A percentile compares a stretch with the other conserved stretches of the same genome.
Evolutionary conservation across 2,329 filamentous ascomycete genomes (phyloP).

Genomic region (Sclerotiophoma versabilis): DNA sequence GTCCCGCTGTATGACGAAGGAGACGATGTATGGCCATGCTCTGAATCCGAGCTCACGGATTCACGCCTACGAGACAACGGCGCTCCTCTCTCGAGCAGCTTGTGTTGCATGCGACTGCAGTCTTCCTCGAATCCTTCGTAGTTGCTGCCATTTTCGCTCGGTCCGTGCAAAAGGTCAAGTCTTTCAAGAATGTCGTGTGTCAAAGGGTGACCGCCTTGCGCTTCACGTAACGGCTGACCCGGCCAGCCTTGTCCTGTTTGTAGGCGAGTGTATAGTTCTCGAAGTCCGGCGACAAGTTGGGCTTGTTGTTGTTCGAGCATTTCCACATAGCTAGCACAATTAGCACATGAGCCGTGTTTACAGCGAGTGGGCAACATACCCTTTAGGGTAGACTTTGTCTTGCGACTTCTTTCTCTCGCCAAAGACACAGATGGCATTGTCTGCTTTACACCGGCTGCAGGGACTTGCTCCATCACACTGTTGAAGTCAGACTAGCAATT

Average conservation of each 20-base stretch:
- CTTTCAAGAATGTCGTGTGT: constrained; percentile 70
- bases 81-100: constrained; percentile 61
- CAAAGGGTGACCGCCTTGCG: constrained; percentile 62
- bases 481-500: constrained; percentile 16
- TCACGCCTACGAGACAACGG: constrained; percentile 60
- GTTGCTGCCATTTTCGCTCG: constrained; percentile 54
- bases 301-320: constrained; percentile 72
- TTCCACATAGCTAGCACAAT: constrained; percentile 63
- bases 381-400: constrained; percentile 73
- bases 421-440: constrained; percentile 71
- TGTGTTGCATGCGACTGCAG: constrained; percentile 61
- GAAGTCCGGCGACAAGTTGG: constrained; percentile 67
- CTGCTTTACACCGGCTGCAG: constrained; percentile 67
- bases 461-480: constrained; percentile 68
- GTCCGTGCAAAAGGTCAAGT: constrained; percentile 63
- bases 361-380: constrained; percentile 50
- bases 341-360: constrained; percentile 5
- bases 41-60: constrained; percentile 65
- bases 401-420: constrained; percentile 71
- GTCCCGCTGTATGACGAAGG: constrained; percentile 49
- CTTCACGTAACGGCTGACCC: constrained; percentile 60
- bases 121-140: constrained; percentile 66
- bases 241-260: constrained; percentile 63
- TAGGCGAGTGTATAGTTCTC: constrained; percentile 65
- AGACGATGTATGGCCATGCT: constrained; percentile 57